These are phyloP conservation scores for Thielaviopsis musarum DNA, from an alignment of 2,329 filamentous ascomycete genomes.

Conservation along the genomic window DNA sequence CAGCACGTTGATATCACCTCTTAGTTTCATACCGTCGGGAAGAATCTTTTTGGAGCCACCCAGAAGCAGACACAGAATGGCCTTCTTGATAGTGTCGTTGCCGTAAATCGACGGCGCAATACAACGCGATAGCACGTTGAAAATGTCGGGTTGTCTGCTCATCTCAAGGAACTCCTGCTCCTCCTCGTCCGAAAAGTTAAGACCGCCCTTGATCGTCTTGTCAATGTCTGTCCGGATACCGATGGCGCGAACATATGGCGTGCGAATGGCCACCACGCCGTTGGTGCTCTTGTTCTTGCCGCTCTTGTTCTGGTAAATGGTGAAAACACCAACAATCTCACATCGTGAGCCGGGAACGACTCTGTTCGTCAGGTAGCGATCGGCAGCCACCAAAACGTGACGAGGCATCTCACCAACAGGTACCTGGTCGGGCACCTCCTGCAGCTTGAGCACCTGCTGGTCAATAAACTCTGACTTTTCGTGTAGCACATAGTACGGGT, in stretches of 20 bases:
- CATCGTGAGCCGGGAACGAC: constrained; percentile 92
- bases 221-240: constrained; percentile 85
- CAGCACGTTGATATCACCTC: constrained; percentile 95
- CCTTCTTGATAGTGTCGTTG: constrained; percentile 91
- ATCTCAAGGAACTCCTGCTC: constrained; percentile 92
- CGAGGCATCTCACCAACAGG: constrained; percentile 90
- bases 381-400: constrained; percentile 91
- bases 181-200: constrained; percentile 81
- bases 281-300: constrained; percentile 52
- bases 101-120: constrained; percentile 97
- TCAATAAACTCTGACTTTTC: constrained; percentile 92
- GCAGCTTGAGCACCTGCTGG: constrained; percentile 93
- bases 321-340: constrained; percentile 93
- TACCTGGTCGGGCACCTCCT: constrained; percentile 93
- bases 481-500: constrained; percentile 91
- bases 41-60: constrained; percentile 96
- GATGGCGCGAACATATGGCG: constrained; percentile 83
- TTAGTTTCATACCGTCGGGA: constrained; percentile 90
- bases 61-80: constrained; percentile 82
- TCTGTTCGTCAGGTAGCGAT: constrained; percentile 85
- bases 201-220: constrained; percentile 69
- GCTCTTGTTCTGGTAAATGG: constrained; percentile 88
- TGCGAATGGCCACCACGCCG: constrained; percentile 83
- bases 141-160: constrained; percentile 82
- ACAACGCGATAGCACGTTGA: constrained; percentile 74